Base-by-base conservation (phyloP, 1,284 basidiomycete genomes). In the Sporisorium scitamineum region DNA sequence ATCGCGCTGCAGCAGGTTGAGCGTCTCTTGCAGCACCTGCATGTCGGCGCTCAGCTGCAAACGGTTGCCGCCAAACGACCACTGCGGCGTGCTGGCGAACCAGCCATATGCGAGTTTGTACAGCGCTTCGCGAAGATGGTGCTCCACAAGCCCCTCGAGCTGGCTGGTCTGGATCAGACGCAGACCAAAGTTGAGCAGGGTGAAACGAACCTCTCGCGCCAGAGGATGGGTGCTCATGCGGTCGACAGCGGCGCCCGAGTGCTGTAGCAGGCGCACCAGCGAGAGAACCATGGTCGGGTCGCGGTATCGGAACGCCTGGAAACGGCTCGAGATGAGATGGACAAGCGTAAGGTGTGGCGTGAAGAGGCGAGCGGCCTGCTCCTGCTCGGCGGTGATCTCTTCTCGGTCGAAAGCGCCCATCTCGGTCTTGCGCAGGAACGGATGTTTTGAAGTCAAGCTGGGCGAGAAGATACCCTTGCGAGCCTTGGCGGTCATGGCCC, bases 321-420 rank as follows among this genome's bases (percentile, higher is more conserved):
- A 89, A 39, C 95, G 90, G 85, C 94, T 97, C 63, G 94, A 90
- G n/a, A 99, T 87, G 87, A 98, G 92, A 76, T 95, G 92, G 53
- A 98, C 85, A 29, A 99, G 89, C 11, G 95, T 89, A 0, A 90
- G 88, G 86, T 98, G 97, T 0, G 96, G 94, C 6, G 74, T 62
- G 44, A 85, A 78, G 18, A 95, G 87, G 31, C 93, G 90, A 47
- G 90, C 89, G 1, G 94, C 94, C 73, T 90, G 89, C 29, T 88
- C 88, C 45, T 89, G 89, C 53, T 91, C 90, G 29, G 91, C 90
- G 76, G 95, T 93, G 59, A 97, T 93, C 47, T 89, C 88, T 29
- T 91, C 90, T 85, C 94, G 94, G 86, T 98, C 92, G 0, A 94
- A 96, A 0, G 97, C 94, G 53, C 92, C 92, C 86, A 97, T 99